Evolutionary conservation across 345 rosid genomes (phyloP).

Genomic region (Brassica juncea): DNA sequence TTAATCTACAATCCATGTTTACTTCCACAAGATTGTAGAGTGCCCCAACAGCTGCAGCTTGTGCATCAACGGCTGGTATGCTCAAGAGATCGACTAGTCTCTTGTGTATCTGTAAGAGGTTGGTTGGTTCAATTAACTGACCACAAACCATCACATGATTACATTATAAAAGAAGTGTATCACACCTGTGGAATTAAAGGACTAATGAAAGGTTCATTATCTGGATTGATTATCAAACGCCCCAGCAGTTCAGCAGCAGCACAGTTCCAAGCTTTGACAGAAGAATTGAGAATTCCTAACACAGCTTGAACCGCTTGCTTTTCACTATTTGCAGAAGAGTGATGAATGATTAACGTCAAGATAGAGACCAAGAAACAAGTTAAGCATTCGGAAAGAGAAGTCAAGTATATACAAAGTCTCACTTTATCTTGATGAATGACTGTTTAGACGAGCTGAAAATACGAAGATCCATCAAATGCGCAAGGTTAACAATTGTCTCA

Average conservation of each 20-base stretch:
- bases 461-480: constrained; percentile 90
- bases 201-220: constrained; percentile 91
- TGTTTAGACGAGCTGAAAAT: constrained; percentile 86
- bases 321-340: constrained; percentile 57
- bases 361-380: constrained; percentile 16
- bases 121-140: constrained; percentile 4
- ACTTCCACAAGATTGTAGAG: constrained; percentile 93
- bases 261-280: constrained; percentile 90
- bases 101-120: constrained; percentile 72
- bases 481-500: constrained; percentile 89
- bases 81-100: constrained; percentile 88
- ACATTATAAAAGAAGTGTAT: not conserved
- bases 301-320: constrained; percentile 90
- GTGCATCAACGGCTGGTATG: constrained; percentile 75
- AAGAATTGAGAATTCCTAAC: constrained; percentile 78
- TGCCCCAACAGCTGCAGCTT: constrained; percentile 97
- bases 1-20: constrained; percentile 94
- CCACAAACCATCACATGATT: constrained; percentile 3
- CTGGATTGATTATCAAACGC: constrained; percentile 94
- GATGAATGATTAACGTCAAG: constrained; percentile 24
- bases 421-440: constrained; percentile 81
- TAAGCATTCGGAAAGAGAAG: constrained; percentile 6
- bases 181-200: constrained; percentile 83
- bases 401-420: constrained; percentile 37
- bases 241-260: constrained; percentile 94